Evolutionary conservation across 768 basidiomycete genomes (phyloP), one percentile per base, ranked within the genome.

Genomic region (Infundibulicybe gibba): DNA sequence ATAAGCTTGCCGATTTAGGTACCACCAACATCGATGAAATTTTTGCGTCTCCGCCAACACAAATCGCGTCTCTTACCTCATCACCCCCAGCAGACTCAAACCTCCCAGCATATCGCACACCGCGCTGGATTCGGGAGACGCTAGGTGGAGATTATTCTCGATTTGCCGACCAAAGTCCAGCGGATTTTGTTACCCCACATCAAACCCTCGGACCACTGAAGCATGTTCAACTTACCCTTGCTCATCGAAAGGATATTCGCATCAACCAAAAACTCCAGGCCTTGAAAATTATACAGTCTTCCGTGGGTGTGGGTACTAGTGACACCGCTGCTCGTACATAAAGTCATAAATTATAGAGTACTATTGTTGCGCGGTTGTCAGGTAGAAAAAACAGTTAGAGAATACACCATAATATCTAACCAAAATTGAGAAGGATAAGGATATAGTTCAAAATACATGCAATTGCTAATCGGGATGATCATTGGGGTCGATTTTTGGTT

Each of bases 121-220:
- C 25, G 8, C 53, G 45, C 30, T 45, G 41, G 39, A 25, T 53
- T 45, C 52, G 47, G 11, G 50, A 79, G 55, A 48, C 40, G 19
- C 49, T 62, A 13, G 76, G 67, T 3, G 79, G 80, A 21, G 74
- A 80, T 52, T 85, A 85, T 53, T 62, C 70, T 13, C 69, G 69
- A 32, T 77, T 75, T 51, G 58, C 74, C 39, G 64, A 69, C 8
- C 47, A 49, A 10, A 40, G 52, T 19, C 52, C 60, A 6, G 52
- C 55, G 38, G 55, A 62, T 46, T 72, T 57, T 39, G 41, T 58
- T 17, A 55, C 56, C 8, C 45, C 61, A 32, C 60, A 61, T 33
- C 52, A 53, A 32, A 49, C 63, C 41, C 58, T 74, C n/a, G 70
- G 71, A 34, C 69, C 77, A 5, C 45, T 74, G 21, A 66, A 68